phyloP scores from a whole-genome alignment of 495 filamentous ascomycete species.

The Penicillium desertorum region DNA sequence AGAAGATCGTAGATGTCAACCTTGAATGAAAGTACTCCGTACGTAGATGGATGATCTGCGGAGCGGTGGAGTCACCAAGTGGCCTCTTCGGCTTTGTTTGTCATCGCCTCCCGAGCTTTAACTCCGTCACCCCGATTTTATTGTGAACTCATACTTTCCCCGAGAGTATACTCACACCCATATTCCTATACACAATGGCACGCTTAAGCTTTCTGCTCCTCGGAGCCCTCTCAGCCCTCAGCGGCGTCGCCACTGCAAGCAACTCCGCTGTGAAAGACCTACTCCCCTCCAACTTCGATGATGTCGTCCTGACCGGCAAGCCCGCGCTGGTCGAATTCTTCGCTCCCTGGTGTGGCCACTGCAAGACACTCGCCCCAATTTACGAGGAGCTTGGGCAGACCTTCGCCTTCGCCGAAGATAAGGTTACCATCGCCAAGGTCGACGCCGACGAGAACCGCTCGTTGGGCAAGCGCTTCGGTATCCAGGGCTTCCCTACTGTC shows the following conservation, averaged over 20 bases:
- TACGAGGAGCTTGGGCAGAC: conserved; percentile 87
- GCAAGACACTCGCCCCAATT: conserved; percentile 92
- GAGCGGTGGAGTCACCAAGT: conserved; percentile 23
- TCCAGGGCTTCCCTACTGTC: conserved; percentile 93
- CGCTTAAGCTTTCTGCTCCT: conserved; percentile 48
- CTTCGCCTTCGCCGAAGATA: conserved; percentile 72
- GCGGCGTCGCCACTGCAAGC: conserved; percentile 41
- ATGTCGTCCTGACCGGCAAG: conserved; percentile 84
- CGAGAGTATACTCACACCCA: not conserved
- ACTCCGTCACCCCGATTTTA: conserved; percentile 11
- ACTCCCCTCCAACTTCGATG: conserved; percentile 84
- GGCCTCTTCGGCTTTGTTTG: conserved; percentile 27
- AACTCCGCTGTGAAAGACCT: conserved; percentile 73
- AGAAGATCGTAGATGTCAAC: no score
- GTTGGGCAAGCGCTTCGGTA: conserved; percentile 78
- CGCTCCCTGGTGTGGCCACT: conserved; percentile 98
- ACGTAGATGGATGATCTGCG: conserved; percentile 7
- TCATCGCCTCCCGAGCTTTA: conserved; percentile 14
- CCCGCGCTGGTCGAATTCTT: conserved; percentile 98
- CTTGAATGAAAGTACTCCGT: no score
- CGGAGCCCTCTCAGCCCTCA: conserved; percentile 42
- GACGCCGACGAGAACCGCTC: conserved; percentile 86
- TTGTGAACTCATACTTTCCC: not conserved
- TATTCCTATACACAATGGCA: conserved; percentile 39
- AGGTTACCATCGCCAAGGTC: conserved; percentile 90